Conservation (phyloP, 2,329 filamentous ascomycete species). For the Aspergillus sojae region DNA sequence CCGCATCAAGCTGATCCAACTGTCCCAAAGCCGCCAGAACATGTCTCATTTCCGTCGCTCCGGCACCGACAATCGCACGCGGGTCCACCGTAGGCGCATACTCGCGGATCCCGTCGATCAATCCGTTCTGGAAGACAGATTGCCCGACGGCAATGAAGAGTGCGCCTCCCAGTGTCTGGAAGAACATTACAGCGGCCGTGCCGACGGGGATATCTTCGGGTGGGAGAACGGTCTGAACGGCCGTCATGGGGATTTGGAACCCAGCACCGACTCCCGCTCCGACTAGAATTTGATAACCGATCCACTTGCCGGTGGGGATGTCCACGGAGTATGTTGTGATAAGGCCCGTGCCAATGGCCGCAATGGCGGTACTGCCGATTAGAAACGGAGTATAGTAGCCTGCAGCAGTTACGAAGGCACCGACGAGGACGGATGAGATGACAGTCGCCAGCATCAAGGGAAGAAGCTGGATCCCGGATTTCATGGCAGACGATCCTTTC, state of each 20-base stretch:
- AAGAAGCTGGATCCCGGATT: conserved; percentile 49
- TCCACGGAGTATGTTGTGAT: conserved; percentile 41
- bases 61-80: conserved; percentile 16
- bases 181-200: conserved; percentile 40
- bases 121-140: conserved; percentile 53
- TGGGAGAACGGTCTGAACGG: conserved; percentile 38
- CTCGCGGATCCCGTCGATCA: conserved; percentile 39
- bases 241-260: conserved; percentile 41
- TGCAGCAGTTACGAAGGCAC: conserved; percentile 34
- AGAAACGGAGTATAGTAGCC: conserved; percentile 48
- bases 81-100: conserved; percentile 11
- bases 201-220: conserved; percentile 38
- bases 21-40: conserved; percentile 13
- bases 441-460: conserved; percentile 43
- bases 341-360: conserved; percentile 45
- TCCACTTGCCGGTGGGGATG: conserved; percentile 41
- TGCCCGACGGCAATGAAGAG: conserved; percentile 57
- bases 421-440: conserved; percentile 37
- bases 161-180: conserved; percentile 42
- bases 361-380: conserved; percentile 37
- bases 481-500: conserved; percentile 44
- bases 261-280: conserved; percentile 40
- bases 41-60: conserved; percentile 23
- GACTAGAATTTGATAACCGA: conserved; percentile 40
- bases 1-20: conserved; percentile 18